Conservation (phyloP, 2,329 filamentous ascomycete genomes). For the Hypoxylon sp. region DNA sequence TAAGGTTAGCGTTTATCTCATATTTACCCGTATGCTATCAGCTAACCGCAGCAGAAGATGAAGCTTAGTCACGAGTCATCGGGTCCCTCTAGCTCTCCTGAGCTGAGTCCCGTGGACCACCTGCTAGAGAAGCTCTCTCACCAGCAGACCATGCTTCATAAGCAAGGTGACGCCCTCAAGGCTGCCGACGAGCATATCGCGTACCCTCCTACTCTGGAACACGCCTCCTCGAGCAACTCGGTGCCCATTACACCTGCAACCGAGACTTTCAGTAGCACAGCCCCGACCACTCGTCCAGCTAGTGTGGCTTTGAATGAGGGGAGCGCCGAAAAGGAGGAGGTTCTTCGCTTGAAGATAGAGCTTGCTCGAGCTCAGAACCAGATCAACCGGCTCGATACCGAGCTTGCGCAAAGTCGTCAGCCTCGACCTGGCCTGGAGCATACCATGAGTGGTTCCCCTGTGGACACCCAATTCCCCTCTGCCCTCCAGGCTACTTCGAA, state of each 20-base stretch:
- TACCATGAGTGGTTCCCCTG: conserved; percentile 48
- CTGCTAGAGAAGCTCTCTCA: conserved; percentile 81
- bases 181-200: conserved; percentile 56
- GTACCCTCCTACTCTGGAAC: conserved; percentile 60
- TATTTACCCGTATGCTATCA: conserved; percentile 8
- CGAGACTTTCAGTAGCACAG: conserved; percentile 66
- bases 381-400: conserved; percentile 79
- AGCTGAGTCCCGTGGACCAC: conserved; percentile 75
- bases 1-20: conserved; percentile 61
- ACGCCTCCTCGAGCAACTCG: conserved; percentile 69
- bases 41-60: conserved; percentile 59
- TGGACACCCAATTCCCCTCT: conserved; percentile 49
- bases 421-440: conserved; percentile 72
- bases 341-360: conserved; percentile 78
- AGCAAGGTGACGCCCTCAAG: conserved; percentile 70
- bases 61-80: conserved; percentile 63
- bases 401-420: conserved; percentile 76
- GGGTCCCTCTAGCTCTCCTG: conserved; percentile 52
- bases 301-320: conserved; percentile 65
- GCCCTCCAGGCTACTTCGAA: conserved; percentile 53
- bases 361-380: conserved; percentile 78
- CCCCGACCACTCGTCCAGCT: conserved; percentile 66
- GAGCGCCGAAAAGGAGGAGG: conserved; percentile 66
- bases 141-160: conserved; percentile 72
- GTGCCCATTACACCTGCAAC: conserved; percentile 74